phyloP scores from a whole-genome alignment of 352 stramenopile genomes.

The Poterioochromonas sp. region DNA sequence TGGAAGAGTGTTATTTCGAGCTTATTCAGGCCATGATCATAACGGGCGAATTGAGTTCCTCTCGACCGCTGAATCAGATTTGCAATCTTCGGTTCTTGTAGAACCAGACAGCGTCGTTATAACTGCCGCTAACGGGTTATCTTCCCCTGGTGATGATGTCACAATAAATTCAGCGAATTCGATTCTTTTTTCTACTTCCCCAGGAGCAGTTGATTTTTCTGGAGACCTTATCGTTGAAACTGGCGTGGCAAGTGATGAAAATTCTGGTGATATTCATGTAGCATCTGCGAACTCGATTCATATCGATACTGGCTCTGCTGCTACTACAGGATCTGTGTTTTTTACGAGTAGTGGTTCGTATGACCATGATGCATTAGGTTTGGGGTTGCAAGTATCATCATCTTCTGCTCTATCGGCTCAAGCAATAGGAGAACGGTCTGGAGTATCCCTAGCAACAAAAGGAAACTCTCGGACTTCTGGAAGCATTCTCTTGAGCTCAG shows the following conservation, averaged over 20 bases:
- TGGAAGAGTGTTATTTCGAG: too few species aligned
- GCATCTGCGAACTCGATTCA: neutral
- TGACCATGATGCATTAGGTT: neutral
- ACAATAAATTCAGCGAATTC: too few species aligned
- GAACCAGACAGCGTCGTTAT: too few species aligned
- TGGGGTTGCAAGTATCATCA: neutral
- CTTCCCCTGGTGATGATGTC: too few species aligned
- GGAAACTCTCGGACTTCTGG: neutral
- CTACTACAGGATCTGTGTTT: neutral
- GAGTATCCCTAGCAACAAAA: neutral
- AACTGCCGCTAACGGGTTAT: too few species aligned
- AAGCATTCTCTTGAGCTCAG: neutral
- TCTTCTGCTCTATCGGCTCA: neutral
- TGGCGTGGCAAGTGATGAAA: neutral
- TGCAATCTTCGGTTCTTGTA: too few species aligned
- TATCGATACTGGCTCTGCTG: neutral
- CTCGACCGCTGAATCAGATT: too few species aligned
- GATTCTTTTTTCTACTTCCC: too few species aligned
- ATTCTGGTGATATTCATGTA: conserved; percentile 7
- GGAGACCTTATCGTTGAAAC: neutral
- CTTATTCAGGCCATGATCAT: too few species aligned
- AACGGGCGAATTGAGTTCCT: too few species aligned
- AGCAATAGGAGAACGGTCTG: neutral
- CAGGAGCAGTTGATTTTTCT: too few species aligned
- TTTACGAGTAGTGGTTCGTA: neutral